Percentiles rank a stretch among this genome's conserved stretches.
Conservation (phyloP, 257 asterid genomes). For the Plectranthus barbatus region DNA sequence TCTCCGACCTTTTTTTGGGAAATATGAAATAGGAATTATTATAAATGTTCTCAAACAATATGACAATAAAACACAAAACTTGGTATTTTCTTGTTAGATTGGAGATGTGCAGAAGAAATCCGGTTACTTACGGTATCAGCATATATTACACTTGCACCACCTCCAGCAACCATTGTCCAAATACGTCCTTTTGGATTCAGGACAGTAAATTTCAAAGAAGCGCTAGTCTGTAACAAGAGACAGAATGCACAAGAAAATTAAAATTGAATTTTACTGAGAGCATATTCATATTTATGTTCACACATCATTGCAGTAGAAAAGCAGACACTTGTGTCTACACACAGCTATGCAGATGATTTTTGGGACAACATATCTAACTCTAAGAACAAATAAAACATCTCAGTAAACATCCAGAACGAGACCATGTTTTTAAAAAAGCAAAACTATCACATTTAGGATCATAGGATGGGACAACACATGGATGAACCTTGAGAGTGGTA, state of each 20-base stretch:
- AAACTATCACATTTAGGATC: background rate
- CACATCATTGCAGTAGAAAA: background rate
- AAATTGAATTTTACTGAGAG: background rate
- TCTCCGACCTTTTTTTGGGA: conserved; percentile 52
- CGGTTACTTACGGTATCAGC: conserved; percentile 78
- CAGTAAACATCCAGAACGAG: background rate
- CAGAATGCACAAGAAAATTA: background rate
- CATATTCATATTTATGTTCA: background rate
- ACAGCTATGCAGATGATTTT: background rate
- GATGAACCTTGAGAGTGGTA: conserved; percentile 2
- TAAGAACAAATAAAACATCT: background rate
- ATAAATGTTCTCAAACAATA: background rate
- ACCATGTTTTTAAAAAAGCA: background rate
- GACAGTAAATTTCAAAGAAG: conserved; percentile 88
- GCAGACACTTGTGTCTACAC: background rate
- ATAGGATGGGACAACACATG: background rate
- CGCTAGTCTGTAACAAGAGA: conserved; percentile 71
- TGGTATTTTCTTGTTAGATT: conserved; percentile 8
- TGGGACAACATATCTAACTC: background rate
- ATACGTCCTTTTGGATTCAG: conserved; percentile 93
- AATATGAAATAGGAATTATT: background rate
- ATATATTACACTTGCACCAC: conserved; percentile 95
- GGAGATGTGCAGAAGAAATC: background rate
- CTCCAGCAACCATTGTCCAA: conserved; percentile 99
- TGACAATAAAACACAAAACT: background rate